Conservation (phyloP, 2,329 filamentous ascomycete species). For the Fusarium verrucosum region DNA sequence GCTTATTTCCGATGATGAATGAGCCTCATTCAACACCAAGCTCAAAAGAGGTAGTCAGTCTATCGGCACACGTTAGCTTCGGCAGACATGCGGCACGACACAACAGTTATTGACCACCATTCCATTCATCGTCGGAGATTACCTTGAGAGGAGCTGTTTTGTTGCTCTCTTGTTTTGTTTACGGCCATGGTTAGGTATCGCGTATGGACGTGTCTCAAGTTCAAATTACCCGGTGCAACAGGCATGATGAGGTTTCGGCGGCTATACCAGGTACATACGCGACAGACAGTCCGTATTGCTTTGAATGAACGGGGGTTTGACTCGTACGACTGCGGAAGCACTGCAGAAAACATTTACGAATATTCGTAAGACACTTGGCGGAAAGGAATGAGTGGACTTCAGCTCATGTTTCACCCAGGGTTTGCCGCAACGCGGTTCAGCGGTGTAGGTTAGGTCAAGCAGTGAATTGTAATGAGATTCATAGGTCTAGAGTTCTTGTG, state of each 20-base stretch:
- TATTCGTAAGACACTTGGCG: rapidly evolving
- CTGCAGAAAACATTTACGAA: rapidly evolving
- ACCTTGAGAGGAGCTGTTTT: too few species aligned
- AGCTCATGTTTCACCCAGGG: not conserved
- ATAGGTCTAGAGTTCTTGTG: too few species aligned
- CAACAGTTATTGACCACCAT: not conserved
- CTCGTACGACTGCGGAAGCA: rapidly evolving
- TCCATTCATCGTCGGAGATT: too few species aligned
- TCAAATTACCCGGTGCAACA: too few species aligned
- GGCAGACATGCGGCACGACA: not conserved
- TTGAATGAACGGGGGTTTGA: not conserved
- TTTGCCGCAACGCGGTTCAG: too few species aligned
- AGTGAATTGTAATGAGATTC: too few species aligned
- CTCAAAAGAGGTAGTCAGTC: not conserved
- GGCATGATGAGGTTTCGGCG: not conserved
- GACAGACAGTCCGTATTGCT: not conserved
- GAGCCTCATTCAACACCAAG: not conserved
- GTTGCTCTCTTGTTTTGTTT: too few species aligned
- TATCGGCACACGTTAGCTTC: not conserved
- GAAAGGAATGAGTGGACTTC: not conserved
- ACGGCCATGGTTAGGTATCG: not conserved
- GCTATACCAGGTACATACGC: not conserved
- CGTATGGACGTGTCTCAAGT: too few species aligned
- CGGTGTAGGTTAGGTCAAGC: not conserved
- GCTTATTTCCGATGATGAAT: too few species aligned